A percentile compares a stretch with the other conserved stretches of the same genome.
These are phyloP conservation scores for Canavalia ensiformis DNA, from an alignment of 306 rosid genomes.

Conservation along the genomic window DNA sequence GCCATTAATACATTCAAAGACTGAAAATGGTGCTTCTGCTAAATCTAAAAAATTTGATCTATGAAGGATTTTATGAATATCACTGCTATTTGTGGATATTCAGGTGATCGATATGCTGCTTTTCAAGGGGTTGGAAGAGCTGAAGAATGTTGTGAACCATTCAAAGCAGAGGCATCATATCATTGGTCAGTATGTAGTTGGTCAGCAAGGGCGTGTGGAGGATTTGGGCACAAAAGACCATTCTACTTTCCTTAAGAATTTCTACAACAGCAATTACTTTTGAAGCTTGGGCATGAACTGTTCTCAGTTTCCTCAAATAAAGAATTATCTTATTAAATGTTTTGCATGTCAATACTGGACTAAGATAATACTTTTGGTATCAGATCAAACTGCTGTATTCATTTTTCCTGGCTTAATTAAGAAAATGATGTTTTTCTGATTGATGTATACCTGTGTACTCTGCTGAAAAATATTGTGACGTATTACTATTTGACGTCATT, in stretches of 20 bases:
- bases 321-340: conserved; percentile 45
- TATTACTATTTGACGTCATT: not conserved
- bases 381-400: conserved; percentile 43
- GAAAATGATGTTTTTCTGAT: conserved; percentile 47
- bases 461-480: conserved; percentile 33
- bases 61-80: not conserved
- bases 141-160: conserved; percentile 76
- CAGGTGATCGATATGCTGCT: conserved; percentile 97
- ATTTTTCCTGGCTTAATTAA: conserved; percentile 45
- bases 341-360: conserved; percentile 47
- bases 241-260: conserved; percentile 78
- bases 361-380: conserved; percentile 44
- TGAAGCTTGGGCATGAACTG: conserved; percentile 53
- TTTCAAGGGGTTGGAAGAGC: conserved; percentile 92
- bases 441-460: conserved; percentile 19
- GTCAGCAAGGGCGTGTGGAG: conserved; percentile 63
- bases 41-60: not conserved
- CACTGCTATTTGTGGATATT: conserved; percentile 49
- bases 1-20: not conserved
- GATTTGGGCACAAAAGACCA: conserved; percentile 76
- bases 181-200: conserved; percentile 88
- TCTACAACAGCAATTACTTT: conserved; percentile 81
- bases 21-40: not conserved
- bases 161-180: conserved; percentile 98
- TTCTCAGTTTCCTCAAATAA: conserved; percentile 57